phyloP scores from a whole-genome alignment of 2,329 filamentous ascomycete species.

The Talaromyces sp. region DNA sequence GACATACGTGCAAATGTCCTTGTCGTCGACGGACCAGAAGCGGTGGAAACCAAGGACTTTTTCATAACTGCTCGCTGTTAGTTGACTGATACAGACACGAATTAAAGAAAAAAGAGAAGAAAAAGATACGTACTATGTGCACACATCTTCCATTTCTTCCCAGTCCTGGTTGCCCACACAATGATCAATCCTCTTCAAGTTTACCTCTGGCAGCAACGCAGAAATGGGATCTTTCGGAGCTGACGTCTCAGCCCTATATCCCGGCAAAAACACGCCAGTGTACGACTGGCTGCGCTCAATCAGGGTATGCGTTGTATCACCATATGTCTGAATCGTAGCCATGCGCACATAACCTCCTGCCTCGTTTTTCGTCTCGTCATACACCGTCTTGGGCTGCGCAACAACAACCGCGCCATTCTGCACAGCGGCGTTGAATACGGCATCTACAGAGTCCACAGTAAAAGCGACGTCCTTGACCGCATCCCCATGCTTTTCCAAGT shows the following conservation, averaged over 20 bases:
- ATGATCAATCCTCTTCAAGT: conserved; percentile 78
- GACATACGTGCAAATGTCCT: conserved; percentile 67
- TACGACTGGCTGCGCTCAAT: conserved; percentile 64
- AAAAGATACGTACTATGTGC: conserved; percentile 49
- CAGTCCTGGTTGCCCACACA: conserved; percentile 97
- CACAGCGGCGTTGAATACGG: conserved; percentile 71
- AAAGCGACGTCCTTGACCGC: conserved; percentile 94
- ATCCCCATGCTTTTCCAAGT: conserved; percentile 84
- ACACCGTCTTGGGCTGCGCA: conserved; percentile 50
- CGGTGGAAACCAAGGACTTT: conserved; percentile 86
- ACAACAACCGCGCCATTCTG: conserved; percentile 38
- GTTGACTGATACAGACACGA: not conserved
- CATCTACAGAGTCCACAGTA: conserved; percentile 82
- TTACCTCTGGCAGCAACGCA: conserved; percentile 55
- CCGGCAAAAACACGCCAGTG: conserved; percentile 73
- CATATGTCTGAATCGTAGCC: conserved; percentile 85
- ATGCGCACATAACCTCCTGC: conserved; percentile 63
- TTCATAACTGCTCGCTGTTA: conserved; percentile 60
- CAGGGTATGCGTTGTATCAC: conserved; percentile 90
- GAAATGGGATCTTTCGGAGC: conserved; percentile 40
- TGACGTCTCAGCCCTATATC: conserved; percentile 58
- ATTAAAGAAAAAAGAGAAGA: not conserved
- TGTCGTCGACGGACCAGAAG: conserved; percentile 96
- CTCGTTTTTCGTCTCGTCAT: conserved; percentile 40
- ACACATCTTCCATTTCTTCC: conserved; percentile 71